phyloP scores from a whole-genome alignment of 352 stramenopile species.

The Phytophthora pistaciae region DNA sequence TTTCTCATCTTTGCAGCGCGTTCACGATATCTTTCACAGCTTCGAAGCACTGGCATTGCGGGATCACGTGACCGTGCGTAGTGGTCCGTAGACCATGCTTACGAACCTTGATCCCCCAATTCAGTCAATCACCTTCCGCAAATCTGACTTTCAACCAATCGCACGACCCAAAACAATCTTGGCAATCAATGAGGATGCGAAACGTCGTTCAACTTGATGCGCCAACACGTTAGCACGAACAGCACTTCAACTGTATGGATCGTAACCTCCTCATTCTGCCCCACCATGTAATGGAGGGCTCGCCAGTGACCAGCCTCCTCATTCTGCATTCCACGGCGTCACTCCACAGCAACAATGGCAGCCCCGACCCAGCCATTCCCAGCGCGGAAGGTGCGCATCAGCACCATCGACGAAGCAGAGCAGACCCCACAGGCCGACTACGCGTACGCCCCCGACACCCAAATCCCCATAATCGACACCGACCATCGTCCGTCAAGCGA shows the following conservation, averaged over 20 bases:
- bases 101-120: too few species aligned
- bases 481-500: slow-evolving; percentile 7
- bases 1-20: neutral
- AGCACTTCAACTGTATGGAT: slow-evolving; percentile 2
- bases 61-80: neutral
- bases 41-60: neutral
- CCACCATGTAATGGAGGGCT: too few species aligned
- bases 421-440: slow-evolving; percentile 23
- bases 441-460: slow-evolving; percentile 17
- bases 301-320: neutral
- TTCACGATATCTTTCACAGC: neutral
- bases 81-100: neutral
- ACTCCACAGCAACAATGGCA: slow-evolving; percentile 17
- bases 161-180: neutral
- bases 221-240: neutral
- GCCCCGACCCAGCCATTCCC: slow-evolving; percentile 13
- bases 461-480: slow-evolving; percentile 17
- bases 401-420: slow-evolving; percentile 17
- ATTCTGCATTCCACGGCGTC: slow-evolving; percentile 15
- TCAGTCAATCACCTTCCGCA: neutral
- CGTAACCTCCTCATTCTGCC: too few species aligned
- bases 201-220: neutral
- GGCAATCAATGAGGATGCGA: slow-evolving; percentile 4
- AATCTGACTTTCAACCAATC: neutral
- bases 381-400: slow-evolving; percentile 17